Evolutionary conservation across 2,329 filamentous ascomycete genomes (phyloP).

Genomic region (Aspergillus fumigatiaffinis): DNA sequence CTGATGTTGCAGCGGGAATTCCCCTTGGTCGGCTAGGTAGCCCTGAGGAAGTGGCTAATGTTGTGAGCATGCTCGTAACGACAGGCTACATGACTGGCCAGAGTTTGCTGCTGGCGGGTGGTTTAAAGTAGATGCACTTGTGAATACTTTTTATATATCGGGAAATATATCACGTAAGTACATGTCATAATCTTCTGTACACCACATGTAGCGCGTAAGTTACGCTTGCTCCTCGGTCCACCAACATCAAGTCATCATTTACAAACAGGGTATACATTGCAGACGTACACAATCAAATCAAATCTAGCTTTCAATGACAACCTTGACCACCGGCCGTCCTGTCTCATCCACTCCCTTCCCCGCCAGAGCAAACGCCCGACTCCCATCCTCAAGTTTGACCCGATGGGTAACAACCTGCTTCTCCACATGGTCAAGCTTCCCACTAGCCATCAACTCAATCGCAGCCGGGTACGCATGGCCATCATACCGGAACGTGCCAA

Average conservation of each 20-base stretch:
- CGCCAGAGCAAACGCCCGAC: constrained; percentile 50
- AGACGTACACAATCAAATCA: background rate
- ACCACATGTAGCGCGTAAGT: background rate
- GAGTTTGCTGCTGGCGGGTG: constrained; percentile 52
- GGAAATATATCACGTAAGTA: background rate
- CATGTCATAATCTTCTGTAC: background rate
- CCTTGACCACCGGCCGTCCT: constrained; percentile 52
- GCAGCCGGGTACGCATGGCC: constrained; percentile 51
- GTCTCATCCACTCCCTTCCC: constrained; percentile 49
- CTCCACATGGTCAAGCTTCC: constrained; percentile 46
- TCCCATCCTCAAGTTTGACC: constrained; percentile 45
- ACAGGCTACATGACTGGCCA: constrained; percentile 61
- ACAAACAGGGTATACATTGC: background rate
- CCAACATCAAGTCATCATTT: background rate
- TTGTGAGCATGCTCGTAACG: constrained; percentile 57
- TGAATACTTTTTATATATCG: background rate
- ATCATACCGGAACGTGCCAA: constrained; percentile 56
- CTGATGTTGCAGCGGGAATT: constrained; percentile 58
- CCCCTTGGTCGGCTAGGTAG: constrained; percentile 57
- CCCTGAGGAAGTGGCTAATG: constrained; percentile 58
- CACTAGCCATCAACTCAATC: constrained; percentile 50
- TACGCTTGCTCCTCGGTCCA: background rate
- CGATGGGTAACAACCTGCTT: constrained; percentile 54
- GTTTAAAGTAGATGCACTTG: constrained; percentile 42
- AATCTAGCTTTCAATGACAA: constrained; percentile 40